Evolutionary conservation across 2,329 filamentous ascomycete genomes (phyloP), one percentile per base, ranked within the genome.

Genomic region (Aspergillus sp.): DNA sequence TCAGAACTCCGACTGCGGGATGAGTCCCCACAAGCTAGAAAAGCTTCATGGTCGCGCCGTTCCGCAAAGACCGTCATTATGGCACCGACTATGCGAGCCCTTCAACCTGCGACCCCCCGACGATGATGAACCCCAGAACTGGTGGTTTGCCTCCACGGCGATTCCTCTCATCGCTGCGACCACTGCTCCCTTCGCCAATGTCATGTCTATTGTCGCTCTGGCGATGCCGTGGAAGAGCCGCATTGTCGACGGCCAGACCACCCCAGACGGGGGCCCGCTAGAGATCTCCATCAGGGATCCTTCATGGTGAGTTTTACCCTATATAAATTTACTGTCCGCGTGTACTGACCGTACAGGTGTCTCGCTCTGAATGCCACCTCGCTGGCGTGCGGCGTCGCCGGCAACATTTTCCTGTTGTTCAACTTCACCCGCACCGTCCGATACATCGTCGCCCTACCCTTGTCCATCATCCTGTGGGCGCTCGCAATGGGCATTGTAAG

Each of bases 151-250:
- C 1, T 77, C 76, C 2, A 80, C 76, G 1, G 76, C 75, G 3
- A 78, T 92, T 57, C 89, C 88, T 30, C 83, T 96, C 66, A 80
- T 94, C 10, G 90, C 91, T 2, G 91, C 90, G 32, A 90, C 91
- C 0, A 81, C 94, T 2, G 90, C 90, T 1, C 92, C 92, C 0
- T 82, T 95, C 9, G 92, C 92, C 2, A 95, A 92, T 52, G 85
- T 94, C 26, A 88, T 94, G 71, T 93, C 88, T 52, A 90, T 96
- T 53, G 90, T 88, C 55, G 89, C 91, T 7, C 78, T 96, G n/a
- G 89, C 90, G 1, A 85, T 84, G 24, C 83, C 83, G 19, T 96
- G 91, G 92, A 80, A 89, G 54, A 75, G 78, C 49, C 64, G 77
- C 40, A 73, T 81, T 36, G 66, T 76, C 44, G 76, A 79, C 0